phyloP scores from a whole-genome alignment of 495 filamentous ascomycete species.

The Platismatia glauca region DNA sequence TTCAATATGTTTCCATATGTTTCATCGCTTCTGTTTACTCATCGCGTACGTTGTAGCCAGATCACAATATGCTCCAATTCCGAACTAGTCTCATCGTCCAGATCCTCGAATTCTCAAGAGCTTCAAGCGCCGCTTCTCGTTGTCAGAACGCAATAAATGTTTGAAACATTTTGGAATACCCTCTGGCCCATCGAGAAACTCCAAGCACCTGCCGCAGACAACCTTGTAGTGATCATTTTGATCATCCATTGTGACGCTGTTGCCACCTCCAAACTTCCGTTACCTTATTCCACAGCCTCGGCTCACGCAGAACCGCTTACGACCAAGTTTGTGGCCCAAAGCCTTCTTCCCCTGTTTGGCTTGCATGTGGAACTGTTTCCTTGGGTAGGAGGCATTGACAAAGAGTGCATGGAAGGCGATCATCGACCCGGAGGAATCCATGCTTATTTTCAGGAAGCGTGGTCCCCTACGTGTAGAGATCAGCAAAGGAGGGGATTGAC shows the following conservation, averaged over 20 bases:
- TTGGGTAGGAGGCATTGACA: neutral
- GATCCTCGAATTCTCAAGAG: neutral
- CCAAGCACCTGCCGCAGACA: neutral
- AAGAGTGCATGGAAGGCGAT: neutral
- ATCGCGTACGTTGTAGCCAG: neutral
- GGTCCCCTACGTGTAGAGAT: neutral
- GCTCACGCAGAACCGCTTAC: slow-evolving; percentile 1
- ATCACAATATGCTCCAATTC: neutral
- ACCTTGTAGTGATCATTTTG: neutral
- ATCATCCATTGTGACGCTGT: neutral
- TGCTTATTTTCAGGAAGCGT: neutral
- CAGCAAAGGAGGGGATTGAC: neutral
- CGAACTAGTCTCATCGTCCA: neutral
- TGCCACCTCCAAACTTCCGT: slow-evolving; percentile 2
- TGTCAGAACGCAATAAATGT: neutral
- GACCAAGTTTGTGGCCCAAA: neutral
- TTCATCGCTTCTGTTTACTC: neutral
- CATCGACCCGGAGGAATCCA: neutral
- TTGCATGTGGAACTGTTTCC: neutral
- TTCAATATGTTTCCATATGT: neutral
- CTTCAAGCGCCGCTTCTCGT: neutral
- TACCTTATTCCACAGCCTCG: neutral
- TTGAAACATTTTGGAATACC: neutral
- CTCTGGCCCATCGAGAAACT: slow-evolving; percentile 1
- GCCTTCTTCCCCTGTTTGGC: neutral